Base-by-base conservation (phyloP, 345 rosid species). In the Erysimum cheiranthoides region DNA sequence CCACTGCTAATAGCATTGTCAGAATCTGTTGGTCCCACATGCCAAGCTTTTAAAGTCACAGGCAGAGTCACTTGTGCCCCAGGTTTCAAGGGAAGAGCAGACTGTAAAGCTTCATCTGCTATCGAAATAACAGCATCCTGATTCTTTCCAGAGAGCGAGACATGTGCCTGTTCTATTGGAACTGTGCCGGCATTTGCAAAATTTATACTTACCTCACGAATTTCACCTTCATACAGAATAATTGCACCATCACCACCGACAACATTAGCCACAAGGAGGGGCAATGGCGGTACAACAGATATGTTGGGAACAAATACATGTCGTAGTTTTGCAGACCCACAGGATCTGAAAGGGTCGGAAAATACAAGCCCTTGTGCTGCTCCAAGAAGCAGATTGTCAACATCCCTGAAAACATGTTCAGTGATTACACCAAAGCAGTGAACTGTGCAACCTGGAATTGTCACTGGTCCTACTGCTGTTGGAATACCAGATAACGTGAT, bases 361-460 rank as follows among this genome's bases (percentile, higher is more conserved):
- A 96, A 93, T 66, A 96, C 99, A 79, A 96, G 96, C 69, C 99
- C 99, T 80, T 91, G 97, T 39, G 96, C 96, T 66, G 96, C 99
- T 74, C 98, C 99, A 54, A 85, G 96, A 61, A 96, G 99, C 79
- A 96, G 86, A 84, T 90, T 90, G 79, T 96, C 98, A 67, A 96
- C 98, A 78, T 93, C 99, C 84, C 73, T 89, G 75, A 93, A 96
- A 54, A 83, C 84, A 76, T 96, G 99, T 80, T 93, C 96, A 34
- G 99, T 93, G 73, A 93, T 86, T 57, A 90, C 97, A 80, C 97
- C 99, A 86, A 91, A 96, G 77, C 95, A 93, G 78, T 91, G 99
- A 78, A 96, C 92, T 43, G 73, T 91, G 77, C 99, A 96, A 52
- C 99, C 98, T 2, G 88, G 97, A 72, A 96, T 87, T 71, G 81